Evolutionary conservation across 2,329 filamentous ascomycete species (phyloP), one percentile per base, ranked within the genome.

Genomic region (Blumeria graminis): DNA sequence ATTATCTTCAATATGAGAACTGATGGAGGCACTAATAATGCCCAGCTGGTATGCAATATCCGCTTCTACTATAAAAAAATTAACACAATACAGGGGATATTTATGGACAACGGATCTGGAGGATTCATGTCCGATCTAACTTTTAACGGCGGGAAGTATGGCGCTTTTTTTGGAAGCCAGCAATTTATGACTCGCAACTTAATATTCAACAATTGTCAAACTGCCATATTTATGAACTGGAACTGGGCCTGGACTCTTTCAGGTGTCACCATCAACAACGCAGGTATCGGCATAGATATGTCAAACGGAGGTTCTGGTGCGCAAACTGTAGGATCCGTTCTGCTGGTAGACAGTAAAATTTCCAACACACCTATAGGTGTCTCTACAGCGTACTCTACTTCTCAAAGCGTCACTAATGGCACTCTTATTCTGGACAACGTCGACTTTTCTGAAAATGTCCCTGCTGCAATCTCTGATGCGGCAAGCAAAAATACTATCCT

Each of bases 181-280:
- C 87, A 94, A 69, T 92, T 90, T 69, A 90, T 86, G 41, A 82
- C 81, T 33, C 82, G 86, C 62, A 92, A 93, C 69, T 65, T 92
- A 66, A 83, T 76, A 38, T 93, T 93, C 75, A 86, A 84, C 67
- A 75, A 77, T 68, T 89, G 84, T 72, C 76, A 86, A 65, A 93
- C 86, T 1, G 87, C 84, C 59, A 80, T 94, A 60, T 86, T 78
- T 70, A 84, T 92, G 80, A 88, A 88, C 73, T 94, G 87, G 87
- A 86, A 90, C 71, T 94, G 87, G 87, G 61, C 80, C 16, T 93
- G 84, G 82, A 80, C 82, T 48, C 78, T 92, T 69, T 86, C 90
- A 66, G 83, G 78, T 38, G 62, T 93, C 39, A 75, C 71, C 50
- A 85, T 93, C 69, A 80, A 86, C 67, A 79, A 82, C 66, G 86